Base-by-base conservation (phyloP, 176 grass and related monocot genomes). In the Aegilops longissima region DNA sequence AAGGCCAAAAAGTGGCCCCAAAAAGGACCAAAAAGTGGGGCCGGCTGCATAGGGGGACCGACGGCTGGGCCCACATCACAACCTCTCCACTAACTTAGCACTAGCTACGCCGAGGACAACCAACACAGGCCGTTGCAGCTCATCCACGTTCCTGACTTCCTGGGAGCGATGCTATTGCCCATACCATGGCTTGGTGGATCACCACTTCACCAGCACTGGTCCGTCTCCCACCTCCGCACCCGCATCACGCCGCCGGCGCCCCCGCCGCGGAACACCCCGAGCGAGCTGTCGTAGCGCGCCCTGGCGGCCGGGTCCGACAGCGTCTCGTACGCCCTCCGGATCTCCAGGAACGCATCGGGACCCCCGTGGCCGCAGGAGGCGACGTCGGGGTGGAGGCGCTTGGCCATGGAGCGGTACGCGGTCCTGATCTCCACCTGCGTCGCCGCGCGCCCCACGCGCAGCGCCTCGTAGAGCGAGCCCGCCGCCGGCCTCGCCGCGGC, bases 391-490 rank as follows among this genome's bases (percentile, higher is more conserved):
- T 96, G 94, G 17, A 91, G 78, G 73, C 69, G 87, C 82, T 96
- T 96, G 66, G 91, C 94, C 87, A 96, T 78, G 68, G 89, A 47
- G 18, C 91, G 91, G 74, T 96, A 92, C 36, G 91, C 94, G 9
- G 85, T 69, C 85, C 85, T 93, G 85, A 93, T 96, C 88, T 96
- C 91, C 78, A 29, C 67, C 24, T 30, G 87, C 38, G 89, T 80
- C 61, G 94, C 94, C 52, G 82, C 79, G 68, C 92, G 84, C 14
- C 86, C 79, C 51, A 96, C 89, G 66, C 66, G 56, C 39, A 93
- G 87, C 81, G 90, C 87, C 73, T 96, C 81, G 73, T 96, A 91
- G 25, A 78, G 82, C 56, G 56, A 59, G 7, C 56, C 56, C 56
- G 56, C 54, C 54, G 54, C 16, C 51, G 51, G 51, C 16, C 51